Conservation (phyloP, 805 yeast species). For the Cyberlindnera maritima region DNA sequence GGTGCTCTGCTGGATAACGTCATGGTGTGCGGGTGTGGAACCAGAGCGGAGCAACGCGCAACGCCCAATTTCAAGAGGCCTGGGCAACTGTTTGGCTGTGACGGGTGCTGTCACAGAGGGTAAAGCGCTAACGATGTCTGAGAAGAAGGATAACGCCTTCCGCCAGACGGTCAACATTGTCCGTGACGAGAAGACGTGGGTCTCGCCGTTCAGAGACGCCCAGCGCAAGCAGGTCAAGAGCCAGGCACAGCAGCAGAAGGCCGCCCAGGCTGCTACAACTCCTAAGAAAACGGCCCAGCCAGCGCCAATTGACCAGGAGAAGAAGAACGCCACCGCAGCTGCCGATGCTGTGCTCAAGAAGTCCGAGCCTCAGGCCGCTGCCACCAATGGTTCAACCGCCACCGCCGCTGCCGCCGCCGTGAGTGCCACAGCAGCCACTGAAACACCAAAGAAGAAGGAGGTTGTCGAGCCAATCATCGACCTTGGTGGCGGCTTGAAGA, state of each 20-base stretch:
- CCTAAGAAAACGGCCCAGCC: not conserved
- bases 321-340: conserved; percentile 3
- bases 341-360: conserved; percentile 8
- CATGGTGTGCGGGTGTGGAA: not conserved
- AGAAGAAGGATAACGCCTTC: conserved; percentile 13
- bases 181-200: conserved; percentile 27
- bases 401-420: conserved; percentile 1
- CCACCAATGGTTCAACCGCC: not conserved
- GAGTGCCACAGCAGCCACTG: conserved; percentile 3
- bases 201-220: conserved; percentile 29
- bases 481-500: conserved; percentile 29
- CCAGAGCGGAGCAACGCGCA: not conserved
- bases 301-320: not conserved
- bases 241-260: not conserved
- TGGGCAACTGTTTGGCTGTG: not conserved
- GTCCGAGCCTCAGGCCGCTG: not conserved
- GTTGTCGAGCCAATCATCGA: conserved; percentile 25
- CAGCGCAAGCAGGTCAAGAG: conserved; percentile 3
- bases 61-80: conserved; percentile 1
- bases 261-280: conserved; percentile 2
- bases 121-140: conserved; percentile 1
- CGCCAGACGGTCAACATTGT: conserved; percentile 22
- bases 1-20: not conserved
- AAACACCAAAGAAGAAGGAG: conserved; percentile 9
- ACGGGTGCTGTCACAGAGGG: not conserved